A percentile compares a stretch with the other conserved stretches of the same genome.
Evolutionary conservation across 345 rosid genomes (phyloP).

Genomic region (Euphorbia tirucalli): DNA sequence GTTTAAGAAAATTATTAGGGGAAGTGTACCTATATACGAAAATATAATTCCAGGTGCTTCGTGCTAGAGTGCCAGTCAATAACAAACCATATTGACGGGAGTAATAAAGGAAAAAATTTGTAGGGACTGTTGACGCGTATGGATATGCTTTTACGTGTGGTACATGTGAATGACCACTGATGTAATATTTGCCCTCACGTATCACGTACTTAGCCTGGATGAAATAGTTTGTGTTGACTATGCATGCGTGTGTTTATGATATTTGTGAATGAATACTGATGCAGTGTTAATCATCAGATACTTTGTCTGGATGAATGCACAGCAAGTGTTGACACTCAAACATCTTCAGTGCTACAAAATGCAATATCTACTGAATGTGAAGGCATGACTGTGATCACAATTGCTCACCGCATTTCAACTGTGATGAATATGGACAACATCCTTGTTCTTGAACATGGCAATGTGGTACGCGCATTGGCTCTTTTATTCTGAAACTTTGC

Average conservation of each 20-base stretch:
- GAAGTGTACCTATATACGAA: not conserved
- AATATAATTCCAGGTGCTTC: too few species aligned
- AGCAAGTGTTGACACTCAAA: constrained; percentile 67
- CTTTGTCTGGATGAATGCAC: constrained; percentile 97
- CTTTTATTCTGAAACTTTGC: not conserved
- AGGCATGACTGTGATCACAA: constrained; percentile 77
- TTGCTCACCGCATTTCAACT: constrained; percentile 92
- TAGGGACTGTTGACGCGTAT: too few species aligned
- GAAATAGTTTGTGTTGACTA: too few species aligned
- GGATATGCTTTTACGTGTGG: too few species aligned
- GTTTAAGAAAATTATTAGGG: not conserved
- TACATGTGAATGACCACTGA: too few species aligned
- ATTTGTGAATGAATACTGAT: constrained; percentile 4
- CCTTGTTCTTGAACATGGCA: constrained; percentile 66
- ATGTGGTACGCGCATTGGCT: constrained; percentile 37
- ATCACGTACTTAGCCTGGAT: too few species aligned
- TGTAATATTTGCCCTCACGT: too few species aligned
- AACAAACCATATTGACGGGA: too few species aligned
- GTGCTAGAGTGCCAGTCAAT: too few species aligned
- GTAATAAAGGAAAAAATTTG: not conserved
- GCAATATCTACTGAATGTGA: constrained; percentile 64
- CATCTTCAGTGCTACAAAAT: constrained; percentile 68
- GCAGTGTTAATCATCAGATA: constrained; percentile 38
- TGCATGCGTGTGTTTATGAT: not conserved
- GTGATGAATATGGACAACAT: constrained; percentile 69